These are phyloP conservation scores for Scheffersomyces spartinae DNA, from an alignment of 805 yeast species.

Conservation along the genomic window DNA sequence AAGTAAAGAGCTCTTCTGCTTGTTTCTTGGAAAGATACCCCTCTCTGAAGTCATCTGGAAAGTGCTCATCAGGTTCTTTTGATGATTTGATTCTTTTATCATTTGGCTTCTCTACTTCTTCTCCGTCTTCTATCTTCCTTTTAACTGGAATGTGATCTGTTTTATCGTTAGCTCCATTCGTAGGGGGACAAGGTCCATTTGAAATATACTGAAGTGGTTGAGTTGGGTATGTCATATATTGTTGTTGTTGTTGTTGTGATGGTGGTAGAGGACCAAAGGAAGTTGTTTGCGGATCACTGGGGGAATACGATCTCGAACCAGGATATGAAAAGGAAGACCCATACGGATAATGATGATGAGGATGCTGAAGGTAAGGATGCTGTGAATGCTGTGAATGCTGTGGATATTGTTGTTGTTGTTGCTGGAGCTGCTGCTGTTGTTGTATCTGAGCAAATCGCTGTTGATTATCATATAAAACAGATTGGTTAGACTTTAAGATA, in stretches of 20 bases:
- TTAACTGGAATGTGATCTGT: not conserved
- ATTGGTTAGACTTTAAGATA: conserved; percentile 20
- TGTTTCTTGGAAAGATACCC: conserved; percentile 24
- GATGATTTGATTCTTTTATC: not conserved
- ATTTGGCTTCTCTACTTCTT: not conserved
- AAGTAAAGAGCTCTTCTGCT: conserved; percentile 38
- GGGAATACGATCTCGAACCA: too few species aligned
- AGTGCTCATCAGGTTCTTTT: not conserved
- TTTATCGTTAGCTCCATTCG: conserved; percentile 1
- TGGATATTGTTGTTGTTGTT: conserved; percentile 3
- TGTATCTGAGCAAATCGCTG: conserved; percentile 4
- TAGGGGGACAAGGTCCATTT: not conserved
- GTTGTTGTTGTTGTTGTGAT: too few species aligned
- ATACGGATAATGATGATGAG: conserved; percentile 1
- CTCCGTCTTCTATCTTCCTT: conserved; percentile 1
- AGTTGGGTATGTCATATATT: too few species aligned
- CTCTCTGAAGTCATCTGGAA: conserved; percentile 21
- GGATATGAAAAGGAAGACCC: too few species aligned
- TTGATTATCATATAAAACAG: conserved; percentile 12
- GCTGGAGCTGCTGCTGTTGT: conserved; percentile 3
- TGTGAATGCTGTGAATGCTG: conserved; percentile 1
- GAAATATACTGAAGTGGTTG: not conserved
- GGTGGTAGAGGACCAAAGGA: too few species aligned
- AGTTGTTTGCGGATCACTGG: too few species aligned
- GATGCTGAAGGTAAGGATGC: not conserved